phyloP scores from a whole-genome alignment of 768 basidiomycete genomes.

The Termitomyces sp. region DNA sequence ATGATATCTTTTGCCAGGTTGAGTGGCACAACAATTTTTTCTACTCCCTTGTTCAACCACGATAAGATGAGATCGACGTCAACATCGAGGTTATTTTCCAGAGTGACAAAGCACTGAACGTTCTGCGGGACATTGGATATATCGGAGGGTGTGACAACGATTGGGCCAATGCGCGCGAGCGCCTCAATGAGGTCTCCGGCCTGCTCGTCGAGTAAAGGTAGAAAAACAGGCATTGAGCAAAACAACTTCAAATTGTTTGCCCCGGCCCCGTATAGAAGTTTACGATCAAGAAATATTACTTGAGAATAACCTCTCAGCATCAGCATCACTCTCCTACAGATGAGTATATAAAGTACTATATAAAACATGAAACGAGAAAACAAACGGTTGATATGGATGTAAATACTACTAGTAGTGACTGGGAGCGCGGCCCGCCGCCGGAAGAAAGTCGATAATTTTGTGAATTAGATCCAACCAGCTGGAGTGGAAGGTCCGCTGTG shows the following conservation, averaged over 20 bases:
- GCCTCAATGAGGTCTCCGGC: conserved; percentile 48
- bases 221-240: conserved; percentile 38
- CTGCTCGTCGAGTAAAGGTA: conserved; percentile 53
- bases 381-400: neutral
- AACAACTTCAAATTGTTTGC: neutral
- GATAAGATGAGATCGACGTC: conserved; percentile 53
- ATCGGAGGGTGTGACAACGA: conserved; percentile 47
- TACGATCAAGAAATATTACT: conserved; percentile 4
- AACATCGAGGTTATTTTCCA: conserved; percentile 42
- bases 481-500: conserved; percentile 27
- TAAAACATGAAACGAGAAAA: neutral
- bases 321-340: neutral
- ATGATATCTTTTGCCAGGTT: conserved; percentile 64
- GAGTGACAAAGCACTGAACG: conserved; percentile 46
- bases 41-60: conserved; percentile 73
- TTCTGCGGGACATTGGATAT: conserved; percentile 25
- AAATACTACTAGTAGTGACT: neutral
- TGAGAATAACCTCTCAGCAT: neutral
- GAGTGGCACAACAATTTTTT: conserved; percentile 73
- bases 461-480: conserved; percentile 42
- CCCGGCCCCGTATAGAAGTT: neutral
- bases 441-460: neutral
- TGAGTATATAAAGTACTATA: neutral
- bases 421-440: neutral
- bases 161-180: conserved; percentile 71